phyloP scores from a whole-genome alignment of 306 rosid genomes.

The Cicer chorassanicum region DNA sequence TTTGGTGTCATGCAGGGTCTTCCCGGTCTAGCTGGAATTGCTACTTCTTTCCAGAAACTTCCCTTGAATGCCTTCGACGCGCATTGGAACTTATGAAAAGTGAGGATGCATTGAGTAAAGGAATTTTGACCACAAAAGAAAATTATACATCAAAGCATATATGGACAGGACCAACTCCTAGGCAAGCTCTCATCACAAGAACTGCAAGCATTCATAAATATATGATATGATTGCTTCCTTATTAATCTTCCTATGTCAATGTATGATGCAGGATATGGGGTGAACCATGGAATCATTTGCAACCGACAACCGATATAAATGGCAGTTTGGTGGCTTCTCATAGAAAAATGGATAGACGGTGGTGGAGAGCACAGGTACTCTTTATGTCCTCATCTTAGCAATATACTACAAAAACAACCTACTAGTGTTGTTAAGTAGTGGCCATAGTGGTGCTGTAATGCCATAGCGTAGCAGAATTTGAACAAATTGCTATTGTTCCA shows the following conservation, averaged over 20 bases:
- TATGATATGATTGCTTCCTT: slow-evolving; percentile 39
- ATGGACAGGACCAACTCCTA: slow-evolving; percentile 87
- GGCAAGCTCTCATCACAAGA: slow-evolving; percentile 51
- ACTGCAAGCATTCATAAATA: slow-evolving; percentile 21
- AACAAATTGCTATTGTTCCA: too few relatives aligned
- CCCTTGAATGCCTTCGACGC: slow-evolving; percentile 69
- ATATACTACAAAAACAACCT: background rate
- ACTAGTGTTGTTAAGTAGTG: too few relatives aligned
- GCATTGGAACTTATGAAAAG: slow-evolving; percentile 72
- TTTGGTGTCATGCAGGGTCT: slow-evolving; percentile 52
- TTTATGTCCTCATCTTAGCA: slow-evolving; percentile 14
- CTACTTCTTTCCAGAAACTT: slow-evolving; percentile 92
- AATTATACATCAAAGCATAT: slow-evolving; percentile 75
- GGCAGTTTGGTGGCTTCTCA: slow-evolving; percentile 81
- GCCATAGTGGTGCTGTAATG: too few relatives aligned
- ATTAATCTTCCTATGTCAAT: slow-evolving; percentile 32
- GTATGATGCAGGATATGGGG: slow-evolving; percentile 74
- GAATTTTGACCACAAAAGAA: slow-evolving; percentile 71
- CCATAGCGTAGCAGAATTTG: too few relatives aligned
- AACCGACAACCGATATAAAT: slow-evolving; percentile 89
- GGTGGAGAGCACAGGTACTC: slow-evolving; percentile 96
- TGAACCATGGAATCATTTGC: slow-evolving; percentile 85
- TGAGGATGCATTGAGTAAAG: slow-evolving; percentile 67
- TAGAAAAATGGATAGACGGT: slow-evolving; percentile 84
- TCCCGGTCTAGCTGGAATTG: slow-evolving; percentile 85